Percentiles rank a stretch among this genome's conserved stretches.
Conservation (phyloP, 352 stramenopile genomes). For the Pythium coloratum region DNA sequence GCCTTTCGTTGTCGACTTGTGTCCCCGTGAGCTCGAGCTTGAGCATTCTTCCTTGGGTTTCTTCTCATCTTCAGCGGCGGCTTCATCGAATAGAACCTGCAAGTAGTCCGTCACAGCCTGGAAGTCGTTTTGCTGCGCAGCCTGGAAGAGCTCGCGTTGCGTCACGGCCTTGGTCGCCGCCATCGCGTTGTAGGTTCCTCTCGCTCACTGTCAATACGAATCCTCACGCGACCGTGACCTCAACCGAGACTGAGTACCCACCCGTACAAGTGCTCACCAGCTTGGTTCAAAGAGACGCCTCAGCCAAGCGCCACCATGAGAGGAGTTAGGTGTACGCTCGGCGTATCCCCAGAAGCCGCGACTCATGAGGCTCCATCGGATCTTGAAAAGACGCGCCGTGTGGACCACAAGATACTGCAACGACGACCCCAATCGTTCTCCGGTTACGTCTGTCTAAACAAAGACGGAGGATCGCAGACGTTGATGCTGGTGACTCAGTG, state of each 20-base stretch:
- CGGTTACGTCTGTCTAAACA: background rate
- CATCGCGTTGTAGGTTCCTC: conserved; percentile 3
- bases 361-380: conserved; percentile 19
- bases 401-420: conserved; percentile 27
- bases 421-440: background rate
- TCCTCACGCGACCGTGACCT: conserved; percentile 1
- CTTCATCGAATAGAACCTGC: conserved; percentile 47
- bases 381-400: conserved; percentile 29
- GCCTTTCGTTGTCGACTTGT: conserved; percentile 8
- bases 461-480: background rate
- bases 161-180: conserved; percentile 24
- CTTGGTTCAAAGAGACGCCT: conserved; percentile 1
- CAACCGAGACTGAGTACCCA: conserved; percentile 6
- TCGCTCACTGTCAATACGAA: background rate
- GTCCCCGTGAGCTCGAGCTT: background rate
- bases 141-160: conserved; percentile 71
- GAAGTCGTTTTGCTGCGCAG: conserved; percentile 70
- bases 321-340: conserved; percentile 1
- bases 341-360: conserved; percentile 23
- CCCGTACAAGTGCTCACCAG: background rate
- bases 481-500: background rate
- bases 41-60: conserved; percentile 6
- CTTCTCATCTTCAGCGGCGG: conserved; percentile 14
- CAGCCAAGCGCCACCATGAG: background rate
- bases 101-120: conserved; percentile 56